A percentile compares a stretch with the other conserved stretches of the same genome.
These are phyloP conservation scores for Collybiopsis confluens DNA, from an alignment of 768 basidiomycete genomes.

Conservation along the genomic window DNA sequence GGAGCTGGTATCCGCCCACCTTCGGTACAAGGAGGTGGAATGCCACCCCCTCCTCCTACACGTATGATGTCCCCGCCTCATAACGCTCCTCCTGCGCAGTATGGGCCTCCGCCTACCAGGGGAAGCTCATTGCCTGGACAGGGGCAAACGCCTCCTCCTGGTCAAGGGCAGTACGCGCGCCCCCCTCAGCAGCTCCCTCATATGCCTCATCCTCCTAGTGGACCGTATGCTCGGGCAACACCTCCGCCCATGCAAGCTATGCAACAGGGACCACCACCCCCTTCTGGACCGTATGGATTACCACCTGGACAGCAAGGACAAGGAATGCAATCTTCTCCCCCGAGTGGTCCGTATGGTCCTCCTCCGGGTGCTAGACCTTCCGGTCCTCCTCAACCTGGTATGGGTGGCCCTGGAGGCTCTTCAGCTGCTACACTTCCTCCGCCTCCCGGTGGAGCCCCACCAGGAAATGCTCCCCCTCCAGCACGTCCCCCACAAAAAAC, in stretches of 20 bases:
- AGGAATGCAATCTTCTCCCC: conserved; percentile 4
- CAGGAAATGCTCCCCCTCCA: conserved; percentile 14
- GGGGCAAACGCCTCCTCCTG: conserved; percentile 30
- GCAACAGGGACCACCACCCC: conserved; percentile 12
- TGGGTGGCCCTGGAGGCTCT: background rate
- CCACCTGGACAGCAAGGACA: conserved; percentile 26
- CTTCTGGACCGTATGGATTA: conserved; percentile 26
- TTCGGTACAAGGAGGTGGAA: conserved; percentile 17
- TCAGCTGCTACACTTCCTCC: conserved; percentile 16
- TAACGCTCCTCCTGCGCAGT: conserved; percentile 44
- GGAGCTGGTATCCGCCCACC: conserved; percentile 17
- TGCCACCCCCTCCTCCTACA: conserved; percentile 33
- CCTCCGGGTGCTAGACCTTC: conserved; percentile 32
- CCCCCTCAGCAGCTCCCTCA: conserved; percentile 25
- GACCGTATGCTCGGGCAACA: conserved; percentile 32
- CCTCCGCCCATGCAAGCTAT: conserved; percentile 33
- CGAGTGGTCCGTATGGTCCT: conserved; percentile 27
- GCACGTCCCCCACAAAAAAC: conserved; percentile 18
- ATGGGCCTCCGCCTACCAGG: conserved; percentile 40
- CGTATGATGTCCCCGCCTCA: conserved; percentile 47
- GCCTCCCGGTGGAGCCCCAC: conserved; percentile 20
- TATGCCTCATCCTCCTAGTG: conserved; percentile 22
- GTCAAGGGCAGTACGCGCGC: conserved; percentile 32
- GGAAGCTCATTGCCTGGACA: conserved; percentile 34
- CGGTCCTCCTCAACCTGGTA: conserved; percentile 21